Evolutionary conservation across 805 yeast species (phyloP), one percentile per base, ranked within the genome.

Genomic region (Kuraishia floccosa): DNA sequence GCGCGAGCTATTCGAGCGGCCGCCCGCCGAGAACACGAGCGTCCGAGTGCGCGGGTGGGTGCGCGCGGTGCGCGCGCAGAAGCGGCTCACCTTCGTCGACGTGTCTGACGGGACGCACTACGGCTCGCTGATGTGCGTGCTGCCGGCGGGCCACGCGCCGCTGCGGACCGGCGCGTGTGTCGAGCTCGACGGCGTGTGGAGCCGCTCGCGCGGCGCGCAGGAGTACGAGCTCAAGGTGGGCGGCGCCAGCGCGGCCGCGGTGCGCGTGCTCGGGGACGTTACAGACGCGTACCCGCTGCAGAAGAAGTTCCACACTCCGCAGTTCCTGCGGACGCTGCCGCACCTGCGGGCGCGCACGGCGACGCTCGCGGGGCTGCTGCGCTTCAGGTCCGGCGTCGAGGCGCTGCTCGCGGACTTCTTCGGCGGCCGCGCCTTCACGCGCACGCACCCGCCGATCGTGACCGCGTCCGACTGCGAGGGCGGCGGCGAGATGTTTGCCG

Each of bases 381-480:
- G 95, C 38, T 69, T 81, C 39, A 63, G 97, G 41, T 82, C 96
- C 0, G 58, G 58, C 28, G 60, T 82, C 1, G 85, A 84, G 40
- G 39, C 56, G 2, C 50, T 60, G 19, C 42, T 86, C 6, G 54
- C 63, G 25, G 57, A 57, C 3, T 83, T 71, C 42, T 83, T 84
- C 49, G 55, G 60, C 13, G 33, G 46, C 0, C 42, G 65, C 13
- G 67, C 67, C 10, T 85, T 83, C 40, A 54, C 64, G 10, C 87
- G 84, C 56, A 85, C 83, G 0, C 63, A 76, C 17, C 94, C 97
- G 3, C 98, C 99, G 6, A 43, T 89, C 9, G 56, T 89, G 15
- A 91, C 98, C 0, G 63, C 83, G 8, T 73, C 93, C 1, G 98
- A 91, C 50, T 89, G 97, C 49, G 99, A 91, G 56, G 97, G 98